Evolutionary conservation across 139 green algal genomes (phyloP), one percentile per base, ranked within the genome.

Genomic region (Edaphochlamys debaryana): DNA sequence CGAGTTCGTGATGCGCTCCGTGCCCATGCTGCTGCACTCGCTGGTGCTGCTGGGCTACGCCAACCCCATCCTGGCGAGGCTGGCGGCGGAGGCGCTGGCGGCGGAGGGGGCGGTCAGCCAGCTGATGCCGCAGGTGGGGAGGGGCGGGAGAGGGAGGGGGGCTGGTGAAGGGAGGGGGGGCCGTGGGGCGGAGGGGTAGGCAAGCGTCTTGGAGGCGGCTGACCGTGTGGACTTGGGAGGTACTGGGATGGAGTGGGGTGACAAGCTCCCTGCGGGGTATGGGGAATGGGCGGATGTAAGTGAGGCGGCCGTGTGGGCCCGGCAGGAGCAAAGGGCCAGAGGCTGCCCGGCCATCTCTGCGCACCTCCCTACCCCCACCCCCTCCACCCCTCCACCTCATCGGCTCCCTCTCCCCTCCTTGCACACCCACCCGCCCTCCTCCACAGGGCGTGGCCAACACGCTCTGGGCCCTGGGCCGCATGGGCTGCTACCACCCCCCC

Each of bases 361-460:
- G n/a, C n/a, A n/a, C n/a, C n/a, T n/a, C n/a, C n/a, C n/a, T n/a
- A n/a, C n/a, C n/a, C n/a, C n/a, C n/a, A n/a, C n/a, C n/a, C n/a
- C n/a, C n/a, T n/a, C n/a, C n/a, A n/a, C 63, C 63, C 8, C 30
- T 69, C 11, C 22, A 79, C n/a, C n/a, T n/a, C n/a, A n/a, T n/a
- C n/a, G n/a, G n/a, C n/a, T n/a, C n/a, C n/a, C n/a, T n/a, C n/a
- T n/a, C 34, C 48, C 48, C 48, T 9, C 15, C 20, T 13, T 29
- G 13, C 23, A n/a, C 25, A 36, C 6, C 17, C n/a, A n/a, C 54
- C 32, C 23, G 25, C n/a, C 30, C 37, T 37, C 45, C 45, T 13
- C n/a, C n/a, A 0, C 86, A 90, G 86, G 86, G 76, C 4, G 81
- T 90, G 19, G 36, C 81, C 81, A 90, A 90, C 77, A 32, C 64